Conservation (phyloP, 257 asterid genomes). For the Penstemon davidsonii region DNA sequence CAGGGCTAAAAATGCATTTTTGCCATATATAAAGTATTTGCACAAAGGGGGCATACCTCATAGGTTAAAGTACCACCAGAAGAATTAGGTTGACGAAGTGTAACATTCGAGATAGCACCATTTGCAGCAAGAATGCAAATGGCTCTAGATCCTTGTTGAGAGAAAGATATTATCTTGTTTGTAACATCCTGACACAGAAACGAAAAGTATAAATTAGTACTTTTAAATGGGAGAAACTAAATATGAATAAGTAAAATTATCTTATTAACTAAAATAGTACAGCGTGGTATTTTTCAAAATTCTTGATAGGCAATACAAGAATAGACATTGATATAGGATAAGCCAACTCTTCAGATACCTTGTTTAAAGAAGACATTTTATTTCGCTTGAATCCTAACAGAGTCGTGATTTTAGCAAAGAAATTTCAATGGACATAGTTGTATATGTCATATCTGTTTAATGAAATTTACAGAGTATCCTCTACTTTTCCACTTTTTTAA, state of each 20-base stretch:
- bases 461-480: not conserved
- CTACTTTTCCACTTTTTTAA: not conserved
- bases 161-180: constrained; percentile 79
- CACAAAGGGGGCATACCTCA: constrained; percentile 48
- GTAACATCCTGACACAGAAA: constrained; percentile 64
- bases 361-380: not conserved
- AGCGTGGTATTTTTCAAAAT: not conserved
- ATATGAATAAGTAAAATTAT: too few species aligned
- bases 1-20: too few species aligned
- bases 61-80: constrained; percentile 94
- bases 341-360: not conserved
- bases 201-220: constrained; percentile 6
- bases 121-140: constrained; percentile 84
- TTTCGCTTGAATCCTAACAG: too few species aligned
- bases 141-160: constrained; percentile 86
- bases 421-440: too few species aligned
- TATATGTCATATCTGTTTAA: too few species aligned
- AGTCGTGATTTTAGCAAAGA: too few species aligned
- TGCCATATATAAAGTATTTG: too few species aligned
- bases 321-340: not conserved
- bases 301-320: not conserved
- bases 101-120: constrained; percentile 83
- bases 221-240: too few species aligned
- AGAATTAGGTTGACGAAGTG: constrained; percentile 84
- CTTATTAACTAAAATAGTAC: too few species aligned